phyloP scores from a whole-genome alignment of 495 filamentous ascomycete species.

The Aspergillus baeticus region DNA sequence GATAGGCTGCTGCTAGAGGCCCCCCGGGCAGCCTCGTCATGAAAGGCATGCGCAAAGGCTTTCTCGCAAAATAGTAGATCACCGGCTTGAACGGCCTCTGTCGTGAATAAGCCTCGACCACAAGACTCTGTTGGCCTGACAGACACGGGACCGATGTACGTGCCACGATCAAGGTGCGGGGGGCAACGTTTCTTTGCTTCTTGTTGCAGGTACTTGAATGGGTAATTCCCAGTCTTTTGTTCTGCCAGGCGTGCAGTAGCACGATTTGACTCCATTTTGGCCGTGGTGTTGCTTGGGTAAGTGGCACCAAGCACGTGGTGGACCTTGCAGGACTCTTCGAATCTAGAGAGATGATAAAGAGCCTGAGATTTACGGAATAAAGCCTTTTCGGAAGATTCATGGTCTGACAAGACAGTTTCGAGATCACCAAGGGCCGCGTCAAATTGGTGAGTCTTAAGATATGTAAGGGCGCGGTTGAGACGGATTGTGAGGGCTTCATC shows the following conservation, averaged over 20 bases:
- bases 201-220: slow-evolving; percentile 40
- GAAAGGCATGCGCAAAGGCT: slow-evolving; percentile 43
- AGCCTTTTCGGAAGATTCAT: slow-evolving; percentile 39
- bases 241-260: slow-evolving; percentile 23
- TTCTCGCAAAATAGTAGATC: slow-evolving; percentile 58
- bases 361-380: slow-evolving; percentile 46
- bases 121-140: slow-evolving; percentile 20
- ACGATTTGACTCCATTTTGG: slow-evolving; percentile 11
- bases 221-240: slow-evolving; percentile 35
- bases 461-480: slow-evolving; percentile 48
- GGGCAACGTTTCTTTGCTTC: slow-evolving; percentile 31
- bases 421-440: slow-evolving; percentile 48
- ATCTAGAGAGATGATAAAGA: slow-evolving; percentile 45
- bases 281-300: slow-evolving; percentile 28
- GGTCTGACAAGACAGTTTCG: slow-evolving; percentile 25
- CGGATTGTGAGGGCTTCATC: slow-evolving; percentile 20
- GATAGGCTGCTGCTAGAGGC: slow-evolving; percentile 7
- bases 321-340: slow-evolving; percentile 30
- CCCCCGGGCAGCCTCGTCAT: slow-evolving; percentile 7
- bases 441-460: slow-evolving; percentile 42
- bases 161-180: slow-evolving; percentile 45
- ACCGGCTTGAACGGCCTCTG: slow-evolving; percentile 45
- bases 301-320: slow-evolving; percentile 19
- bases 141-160: slow-evolving; percentile 36
- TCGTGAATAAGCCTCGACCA: slow-evolving; percentile 51